Conservation (phyloP, 257 asterid species). For the Plantago major region DNA sequence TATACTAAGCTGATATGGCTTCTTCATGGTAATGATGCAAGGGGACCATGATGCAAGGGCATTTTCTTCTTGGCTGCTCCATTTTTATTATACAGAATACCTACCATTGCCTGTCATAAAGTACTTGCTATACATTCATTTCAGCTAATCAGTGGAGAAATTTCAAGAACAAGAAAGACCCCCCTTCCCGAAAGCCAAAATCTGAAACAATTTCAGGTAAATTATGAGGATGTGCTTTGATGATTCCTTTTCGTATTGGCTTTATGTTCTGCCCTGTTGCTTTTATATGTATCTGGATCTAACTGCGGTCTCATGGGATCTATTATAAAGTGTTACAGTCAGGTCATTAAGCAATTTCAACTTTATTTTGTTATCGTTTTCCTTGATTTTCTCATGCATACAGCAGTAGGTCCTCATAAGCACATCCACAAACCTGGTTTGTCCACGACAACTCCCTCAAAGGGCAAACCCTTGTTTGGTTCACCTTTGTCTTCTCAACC, state of each 20-base stretch:
- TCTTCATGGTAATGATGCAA: no score
- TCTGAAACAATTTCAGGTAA: slow-evolving; percentile 71
- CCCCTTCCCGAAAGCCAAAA: slow-evolving; percentile 76
- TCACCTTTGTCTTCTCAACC: slow-evolving; percentile 67
- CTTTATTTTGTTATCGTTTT: neutral
- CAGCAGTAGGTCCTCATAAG: slow-evolving; percentile 62
- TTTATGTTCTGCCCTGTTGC: slow-evolving; percentile 11
- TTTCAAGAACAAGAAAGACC: slow-evolving; percentile 62
- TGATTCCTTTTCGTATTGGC: slow-evolving; percentile 14
- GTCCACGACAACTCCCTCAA: slow-evolving; percentile 47
- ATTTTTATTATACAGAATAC: neutral
- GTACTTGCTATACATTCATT: slow-evolving; percentile 21
- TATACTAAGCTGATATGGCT: no score
- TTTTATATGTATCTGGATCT: neutral
- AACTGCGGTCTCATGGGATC: slow-evolving; percentile 14
- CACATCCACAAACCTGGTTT: slow-evolving; percentile 50
- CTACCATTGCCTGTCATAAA: slow-evolving; percentile 2
- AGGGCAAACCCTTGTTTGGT: slow-evolving; percentile 52
- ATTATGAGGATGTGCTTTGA: slow-evolving; percentile 22
- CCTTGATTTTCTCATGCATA: slow-evolving; percentile 15
- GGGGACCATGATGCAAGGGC: no score
- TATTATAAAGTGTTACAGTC: slow-evolving; percentile 2
- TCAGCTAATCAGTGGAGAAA: slow-evolving; percentile 69
- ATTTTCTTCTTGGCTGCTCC: no score
- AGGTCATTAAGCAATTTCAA: neutral